Base-by-base conservation (phyloP, 495 filamentous ascomycete genomes). In the Xylaria palmicola region DNA sequence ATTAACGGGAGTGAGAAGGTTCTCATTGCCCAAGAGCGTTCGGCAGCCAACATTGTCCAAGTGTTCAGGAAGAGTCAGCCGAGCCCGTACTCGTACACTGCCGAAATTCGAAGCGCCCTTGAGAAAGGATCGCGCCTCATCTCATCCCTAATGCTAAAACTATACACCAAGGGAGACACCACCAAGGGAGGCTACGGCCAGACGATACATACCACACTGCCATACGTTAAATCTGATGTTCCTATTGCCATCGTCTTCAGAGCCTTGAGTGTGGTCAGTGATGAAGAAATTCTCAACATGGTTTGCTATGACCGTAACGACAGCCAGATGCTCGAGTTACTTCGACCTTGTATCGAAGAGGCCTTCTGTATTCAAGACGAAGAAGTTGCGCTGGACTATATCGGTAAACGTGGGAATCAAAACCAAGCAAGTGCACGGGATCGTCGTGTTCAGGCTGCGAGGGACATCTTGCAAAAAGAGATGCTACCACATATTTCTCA, bases 1-100 rank as follows among this genome's bases (percentile, higher is more conserved):
- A 98, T 99, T 77, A 99, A 98, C 76, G 94, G 94, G n/a, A 94
- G 90, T 72, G 94, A 99, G 73, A 99, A 99, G 82, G 94, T 99
- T 20, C 74, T 99, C 61, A 98, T 99, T 62, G 95, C 95, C 1
- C 94, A 99, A 73, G 94, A 99, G 74, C 88, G 94, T 26, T 96
- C 91, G 65, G 95, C 95, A 17, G 95, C 93, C 67, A 99, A 98
- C 67, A 98, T 97, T 43, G 93, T 98, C 7, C 93, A 97, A 76
- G 92, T 99, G 19, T 99, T 98, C 84, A 93, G 95, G 77, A 99
- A 99, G 79, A 88, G 92, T 1, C 83, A 86, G 20, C 91, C 91
- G 13, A 92, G 89, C 62, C 86, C 89, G 2, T 95, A 90, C 26
- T 92, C 94, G 1, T 97, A 91, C 68, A 87, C 93, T 40, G 94